These are phyloP conservation scores for Apiotrichum veenhuisii DNA, from an alignment of 1,284 basidiomycete species.

Conservation along the genomic window DNA sequence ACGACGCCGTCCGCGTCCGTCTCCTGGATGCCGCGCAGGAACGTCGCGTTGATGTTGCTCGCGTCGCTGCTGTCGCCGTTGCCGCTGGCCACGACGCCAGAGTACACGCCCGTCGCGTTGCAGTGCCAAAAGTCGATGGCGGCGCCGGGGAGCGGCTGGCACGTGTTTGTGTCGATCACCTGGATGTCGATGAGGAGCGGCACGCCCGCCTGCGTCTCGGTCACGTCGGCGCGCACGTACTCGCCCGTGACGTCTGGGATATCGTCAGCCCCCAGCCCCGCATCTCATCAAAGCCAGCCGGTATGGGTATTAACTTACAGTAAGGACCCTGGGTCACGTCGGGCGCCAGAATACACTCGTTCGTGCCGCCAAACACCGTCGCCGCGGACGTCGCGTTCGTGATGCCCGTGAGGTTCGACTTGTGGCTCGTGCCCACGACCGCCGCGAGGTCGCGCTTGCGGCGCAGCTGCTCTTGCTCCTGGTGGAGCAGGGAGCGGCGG, in stretches of 20 bases:
- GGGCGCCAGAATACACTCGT: constrained; percentile 20
- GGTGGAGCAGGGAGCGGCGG: constrained; percentile 2
- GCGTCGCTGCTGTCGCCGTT: constrained; percentile 41
- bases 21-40: constrained; percentile 63
- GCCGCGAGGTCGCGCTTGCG: constrained; percentile 2
- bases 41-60: constrained; percentile 51
- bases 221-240: constrained; percentile 54
- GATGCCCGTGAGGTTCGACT: constrained; percentile 18
- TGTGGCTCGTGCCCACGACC: constrained; percentile 7
- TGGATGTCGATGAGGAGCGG: constrained; percentile 42
- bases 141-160: constrained; percentile 62
- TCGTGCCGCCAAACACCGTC: constrained; percentile 13
- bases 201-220: constrained; percentile 56
- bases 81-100: constrained; percentile 50
- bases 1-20: constrained; percentile 65
- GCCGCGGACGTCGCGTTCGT: constrained; percentile 8
- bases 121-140: constrained; percentile 68
- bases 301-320: no score
- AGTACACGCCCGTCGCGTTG: constrained; percentile 52
- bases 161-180: constrained; percentile 65
- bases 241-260: constrained; percentile 21
- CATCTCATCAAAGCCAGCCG: no score
- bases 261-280: not conserved
- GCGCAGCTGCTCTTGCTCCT: not conserved
- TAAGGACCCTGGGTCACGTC: constrained; percentile 25